Evolutionary conservation across 139 green algal species (phyloP), one percentile per base, ranked within the genome.

Genomic region (Asterochloris sp.): DNA sequence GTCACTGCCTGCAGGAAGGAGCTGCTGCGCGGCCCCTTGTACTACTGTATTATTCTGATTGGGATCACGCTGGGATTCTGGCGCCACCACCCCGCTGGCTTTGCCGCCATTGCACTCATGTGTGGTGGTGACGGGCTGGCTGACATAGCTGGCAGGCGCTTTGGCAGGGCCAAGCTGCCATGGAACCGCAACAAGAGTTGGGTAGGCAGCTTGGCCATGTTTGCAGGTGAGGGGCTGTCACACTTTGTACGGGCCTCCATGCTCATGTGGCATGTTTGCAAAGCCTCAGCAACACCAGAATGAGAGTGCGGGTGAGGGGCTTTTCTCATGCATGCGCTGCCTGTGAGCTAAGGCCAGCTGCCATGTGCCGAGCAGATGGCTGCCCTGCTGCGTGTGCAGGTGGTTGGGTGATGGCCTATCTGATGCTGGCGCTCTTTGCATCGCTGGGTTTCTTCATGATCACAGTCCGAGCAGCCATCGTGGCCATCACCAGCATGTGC

Each of bases 71-170:
- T 89, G 29, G 67, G 93, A 26, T 97, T 91, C 84, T 99, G 96
- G 96, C 88, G 96, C 14, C 81, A 89, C 17, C 90, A 86, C 10
- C 86, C 88, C 10, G 78, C 91, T 61, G 89, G 86, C 13, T 69
- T 94, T 17, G 67, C 92, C 16, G 88, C 87, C 12, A 74, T 93
- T 12, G 85, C 88, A 24, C 86, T 97, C 68, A 97, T 98, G 96
- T 98, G 96, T 77, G 95, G 92, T 13, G 95, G 95, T 0, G 95
- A 98, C 80, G 95, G 95, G 1, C 82, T 99, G 66, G 96, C 96
- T 26, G 96, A 99, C 86, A 96, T 99, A 38, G 91, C 98, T 11
- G 96, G 96, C 0, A 88, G 96, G 17, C 86, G 90, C 13, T 90
- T 91, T 78, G 93, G 93, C 29, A 68, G 17, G 16, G 38, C 67